Base-by-base conservation (phyloP, 768 basidiomycete genomes). In the Neoboletus brunneissimus region DNA sequence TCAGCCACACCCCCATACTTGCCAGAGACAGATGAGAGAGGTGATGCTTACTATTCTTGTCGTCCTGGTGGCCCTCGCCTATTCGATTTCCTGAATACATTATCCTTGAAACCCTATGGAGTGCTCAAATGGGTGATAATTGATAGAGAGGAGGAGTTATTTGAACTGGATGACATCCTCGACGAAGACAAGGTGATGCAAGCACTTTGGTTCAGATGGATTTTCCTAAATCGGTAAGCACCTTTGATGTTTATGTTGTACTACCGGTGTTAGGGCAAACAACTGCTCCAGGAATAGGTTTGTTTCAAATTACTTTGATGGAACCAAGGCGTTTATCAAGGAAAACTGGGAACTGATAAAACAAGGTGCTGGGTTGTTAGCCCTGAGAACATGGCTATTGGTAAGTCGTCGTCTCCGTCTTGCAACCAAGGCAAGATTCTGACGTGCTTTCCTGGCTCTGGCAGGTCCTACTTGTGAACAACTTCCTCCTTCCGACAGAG, bases 131-230 rank as follows among this genome's bases (percentile, higher is more conserved):
- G 89, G 89, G 75, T 79, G 38, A 76, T 92, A 9, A 48, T 87
- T 9, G 88, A 90, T 56, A 73, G 81, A 40, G 89, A 91, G 64
- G 90, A 90, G 48, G 89, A 91, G 59, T 76, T 91, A 0, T 90
- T 83, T 54, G 86, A 89, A 58, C 73, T 80, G 44, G 85, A 88
- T 57, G 84, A 90, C 63, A 75, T 90, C 12, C 75, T 76, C 40
- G 88, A 89, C 54, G 87, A 90, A 58, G 83, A 87, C 55, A 92
- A 91, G 67, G 84, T 90, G 8, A 87, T 92, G 76, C 81, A 84
- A 53, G 87, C 88, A 6, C 71, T 91, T 13, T 91, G 89, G 89
- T 82, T 75, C 13, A 67, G 90, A 50, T 91, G 88, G 88, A 87
- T 90, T 4, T 69, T 84, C 49, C 66, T 85, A 32, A 79, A 88